A percentile compares a stretch with the other conserved stretches of the same genome.
Conservation (phyloP, 495 filamentous ascomycete species). For the Chlorociboria aeruginascens region DNA sequence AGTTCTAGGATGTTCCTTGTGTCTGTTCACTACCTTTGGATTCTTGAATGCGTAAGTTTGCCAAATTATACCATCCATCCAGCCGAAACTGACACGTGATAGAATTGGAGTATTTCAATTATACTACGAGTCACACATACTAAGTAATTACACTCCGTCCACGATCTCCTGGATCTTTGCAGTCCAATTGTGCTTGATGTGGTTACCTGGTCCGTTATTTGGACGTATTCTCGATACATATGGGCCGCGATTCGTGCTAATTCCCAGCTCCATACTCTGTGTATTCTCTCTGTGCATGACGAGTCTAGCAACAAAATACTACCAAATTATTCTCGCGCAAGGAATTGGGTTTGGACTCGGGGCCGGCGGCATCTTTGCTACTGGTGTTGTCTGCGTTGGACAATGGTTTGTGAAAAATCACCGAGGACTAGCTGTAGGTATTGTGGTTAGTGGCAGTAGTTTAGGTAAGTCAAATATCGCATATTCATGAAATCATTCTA, state of each 20-base stretch:
- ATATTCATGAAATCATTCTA: conserved; percentile 11
- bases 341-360: conserved; percentile 45
- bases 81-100: background rate
- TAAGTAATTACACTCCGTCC: conserved; percentile 35
- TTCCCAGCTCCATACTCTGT: conserved; percentile 39
- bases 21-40: conserved; percentile 20
- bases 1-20: conserved; percentile 17
- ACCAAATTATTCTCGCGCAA: conserved; percentile 65
- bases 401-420: conserved; percentile 51
- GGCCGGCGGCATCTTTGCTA: conserved; percentile 23
- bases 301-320: conserved; percentile 48
- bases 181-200: conserved; percentile 50
- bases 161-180: conserved; percentile 65
- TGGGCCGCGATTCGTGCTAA: conserved; percentile 23
- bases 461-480: conserved; percentile 23
- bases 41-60: conserved; percentile 22
- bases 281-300: conserved; percentile 56
- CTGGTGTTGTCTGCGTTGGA: conserved; percentile 35
- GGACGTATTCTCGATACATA: conserved; percentile 25
- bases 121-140: conserved; percentile 43
- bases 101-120: conserved; percentile 42
- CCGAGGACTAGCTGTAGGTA: conserved; percentile 46
- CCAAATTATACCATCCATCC: background rate
- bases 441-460: conserved; percentile 13
- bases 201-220: conserved; percentile 21